These are phyloP conservation scores for Penicillium riverlandense DNA, from an alignment of 495 filamentous ascomycete species.

Conservation along the genomic window DNA sequence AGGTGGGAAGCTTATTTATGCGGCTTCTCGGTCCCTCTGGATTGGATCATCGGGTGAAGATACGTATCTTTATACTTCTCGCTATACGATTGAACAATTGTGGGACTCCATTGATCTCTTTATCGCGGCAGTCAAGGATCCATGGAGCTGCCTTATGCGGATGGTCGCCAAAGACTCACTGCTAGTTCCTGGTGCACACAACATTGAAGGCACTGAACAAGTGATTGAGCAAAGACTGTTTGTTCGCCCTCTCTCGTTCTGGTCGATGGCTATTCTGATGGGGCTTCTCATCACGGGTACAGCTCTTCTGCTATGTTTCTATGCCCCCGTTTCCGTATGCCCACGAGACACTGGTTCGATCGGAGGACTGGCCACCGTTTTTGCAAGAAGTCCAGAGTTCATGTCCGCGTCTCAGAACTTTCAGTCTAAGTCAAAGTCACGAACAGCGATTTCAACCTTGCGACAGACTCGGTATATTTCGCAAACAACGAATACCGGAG, in stretches of 20 bases:
- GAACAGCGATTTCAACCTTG: neutral
- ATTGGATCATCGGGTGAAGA: too few relatives aligned
- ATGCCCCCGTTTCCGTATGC: slow-evolving; percentile 1
- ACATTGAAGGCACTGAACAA: neutral
- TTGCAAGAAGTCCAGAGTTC: slow-evolving; percentile 4
- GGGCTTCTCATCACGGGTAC: neutral
- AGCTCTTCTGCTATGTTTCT: neutral
- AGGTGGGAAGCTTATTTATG: neutral
- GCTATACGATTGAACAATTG: too few relatives aligned
- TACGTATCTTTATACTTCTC: too few relatives aligned
- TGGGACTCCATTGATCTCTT: too few relatives aligned
- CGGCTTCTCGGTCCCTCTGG: too few relatives aligned
- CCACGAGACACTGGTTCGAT: slow-evolving; percentile 10
- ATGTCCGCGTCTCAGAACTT: neutral
- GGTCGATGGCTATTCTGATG: slow-evolving; percentile 3
- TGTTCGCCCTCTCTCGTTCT: slow-evolving; percentile 2
- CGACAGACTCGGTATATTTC: neutral
- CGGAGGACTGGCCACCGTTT: slow-evolving; percentile 7
- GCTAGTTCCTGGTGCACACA: neutral
- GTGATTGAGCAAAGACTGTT: neutral
- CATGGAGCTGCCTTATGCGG: too few relatives aligned
- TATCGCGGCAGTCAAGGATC: too few relatives aligned
- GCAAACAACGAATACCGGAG: neutral
- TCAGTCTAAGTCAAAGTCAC: neutral
- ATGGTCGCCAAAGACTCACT: too few relatives aligned